phyloP scores from a whole-genome alignment of 148 eudicot genomes.

The Drosera capensis region DNA sequence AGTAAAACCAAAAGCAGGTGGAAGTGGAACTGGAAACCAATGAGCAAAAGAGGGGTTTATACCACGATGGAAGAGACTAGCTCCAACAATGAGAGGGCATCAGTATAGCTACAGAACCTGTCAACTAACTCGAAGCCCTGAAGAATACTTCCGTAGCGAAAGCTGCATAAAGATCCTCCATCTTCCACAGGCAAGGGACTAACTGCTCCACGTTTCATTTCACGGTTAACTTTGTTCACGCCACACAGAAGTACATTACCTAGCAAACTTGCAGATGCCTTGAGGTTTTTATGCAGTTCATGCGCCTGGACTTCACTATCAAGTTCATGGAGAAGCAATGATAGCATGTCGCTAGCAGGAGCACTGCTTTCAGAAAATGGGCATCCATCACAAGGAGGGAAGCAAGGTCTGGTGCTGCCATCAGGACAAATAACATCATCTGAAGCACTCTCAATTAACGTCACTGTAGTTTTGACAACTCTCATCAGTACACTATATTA shows the following conservation, averaged over 20 bases:
- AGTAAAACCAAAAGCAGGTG: not conserved
- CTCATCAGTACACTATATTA: constrained; percentile 26
- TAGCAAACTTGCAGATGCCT: not conserved
- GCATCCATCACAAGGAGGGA: constrained; percentile 36
- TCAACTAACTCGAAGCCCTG: constrained; percentile 7
- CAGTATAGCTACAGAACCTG: constrained; percentile 17
- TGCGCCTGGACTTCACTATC: constrained; percentile 9
- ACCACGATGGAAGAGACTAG: constrained; percentile 59
- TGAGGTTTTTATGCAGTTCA: constrained; percentile 5
- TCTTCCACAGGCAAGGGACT: too few relatives aligned
- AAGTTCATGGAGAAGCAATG: constrained; percentile 36
- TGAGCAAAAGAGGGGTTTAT: constrained; percentile 3
- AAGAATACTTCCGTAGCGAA: constrained; percentile 1
- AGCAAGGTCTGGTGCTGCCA: constrained; percentile 6
- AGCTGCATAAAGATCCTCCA: too few relatives aligned
- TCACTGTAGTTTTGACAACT: constrained; percentile 43
- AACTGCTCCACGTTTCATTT: not conserved
- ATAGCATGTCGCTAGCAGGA: constrained; percentile 32
- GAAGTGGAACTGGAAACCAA: not conserved
- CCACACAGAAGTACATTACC: not conserved
- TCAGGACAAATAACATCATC: constrained; percentile 11
- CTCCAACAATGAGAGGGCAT: constrained; percentile 60
- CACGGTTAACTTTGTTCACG: not conserved
- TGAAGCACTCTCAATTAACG: constrained; percentile 23
- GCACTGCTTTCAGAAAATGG: constrained; percentile 43